These are phyloP conservation scores for Lodderomyces orthopsilosis DNA, from an alignment of 1,139 yeast genomes.

Conservation along the genomic window DNA sequence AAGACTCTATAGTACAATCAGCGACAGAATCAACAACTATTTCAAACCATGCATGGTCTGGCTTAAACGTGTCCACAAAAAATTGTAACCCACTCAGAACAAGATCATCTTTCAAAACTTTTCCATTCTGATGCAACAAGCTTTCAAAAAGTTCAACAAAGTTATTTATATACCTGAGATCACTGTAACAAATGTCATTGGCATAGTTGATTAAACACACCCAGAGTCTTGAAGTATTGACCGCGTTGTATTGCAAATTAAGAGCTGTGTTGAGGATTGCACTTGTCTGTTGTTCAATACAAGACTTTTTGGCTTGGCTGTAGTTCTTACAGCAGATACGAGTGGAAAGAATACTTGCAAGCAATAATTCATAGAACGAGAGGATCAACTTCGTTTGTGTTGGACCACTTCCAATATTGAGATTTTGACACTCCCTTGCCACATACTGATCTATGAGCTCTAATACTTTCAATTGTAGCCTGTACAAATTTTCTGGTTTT, in stretches of 20 bases:
- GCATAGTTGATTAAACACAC: conserved; percentile 27
- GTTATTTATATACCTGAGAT: conserved; percentile 20
- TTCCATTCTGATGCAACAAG: conserved; percentile 14
- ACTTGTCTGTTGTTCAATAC: neutral
- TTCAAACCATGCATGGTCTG: conserved; percentile 12
- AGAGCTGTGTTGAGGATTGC: conserved; percentile 8
- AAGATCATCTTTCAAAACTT: conserved; percentile 18
- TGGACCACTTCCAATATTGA: neutral
- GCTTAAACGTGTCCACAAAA: conserved; percentile 24
- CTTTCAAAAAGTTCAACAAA: conserved; percentile 22
- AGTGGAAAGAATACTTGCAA: conserved; percentile 3
- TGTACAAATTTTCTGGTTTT: conserved; percentile 7
- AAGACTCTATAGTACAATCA: neutral
- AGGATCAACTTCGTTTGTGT: neutral
- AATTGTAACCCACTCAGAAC: conserved; percentile 25
- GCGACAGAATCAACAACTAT: neutral
- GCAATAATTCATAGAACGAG: neutral
- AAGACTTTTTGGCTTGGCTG: neutral
- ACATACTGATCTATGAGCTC: conserved; percentile 8
- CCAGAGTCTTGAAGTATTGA: conserved; percentile 20
- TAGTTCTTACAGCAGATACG: neutral
- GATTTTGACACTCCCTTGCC: neutral
- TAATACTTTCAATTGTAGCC: conserved; percentile 9
- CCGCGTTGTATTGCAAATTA: conserved; percentile 7
- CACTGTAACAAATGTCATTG: conserved; percentile 31